A percentile compares a stretch with the other conserved stretches of the same genome.
Evolutionary conservation across 192 early-diverging fungal species (phyloP).

Genomic region (Backusella circina): DNA sequence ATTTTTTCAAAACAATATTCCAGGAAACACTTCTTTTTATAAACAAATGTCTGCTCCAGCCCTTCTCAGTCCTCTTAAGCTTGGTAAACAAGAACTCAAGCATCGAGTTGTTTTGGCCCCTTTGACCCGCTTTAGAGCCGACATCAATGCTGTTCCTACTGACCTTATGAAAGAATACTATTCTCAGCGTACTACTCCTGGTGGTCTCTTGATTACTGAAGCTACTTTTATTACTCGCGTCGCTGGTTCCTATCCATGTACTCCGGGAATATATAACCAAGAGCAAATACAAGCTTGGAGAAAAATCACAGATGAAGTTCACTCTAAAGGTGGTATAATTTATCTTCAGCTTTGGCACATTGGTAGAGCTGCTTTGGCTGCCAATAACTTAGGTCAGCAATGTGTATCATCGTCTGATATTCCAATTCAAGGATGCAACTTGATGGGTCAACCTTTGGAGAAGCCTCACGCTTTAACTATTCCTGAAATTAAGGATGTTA

Average conservation of each 20-base stretch:
- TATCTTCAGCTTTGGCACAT: constrained; percentile 54
- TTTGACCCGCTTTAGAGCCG: constrained; percentile 14
- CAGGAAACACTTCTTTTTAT: neutral
- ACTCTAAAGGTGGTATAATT: constrained; percentile 50
- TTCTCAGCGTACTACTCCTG: constrained; percentile 14
- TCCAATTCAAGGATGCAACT: constrained; percentile 4
- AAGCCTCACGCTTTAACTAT: constrained; percentile 15
- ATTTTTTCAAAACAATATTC: neutral
- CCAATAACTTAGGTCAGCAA: neutral
- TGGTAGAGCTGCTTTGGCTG: constrained; percentile 4
- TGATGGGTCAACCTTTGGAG: constrained; percentile 1
- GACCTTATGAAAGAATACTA: constrained; percentile 15
- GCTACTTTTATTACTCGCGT: neutral
- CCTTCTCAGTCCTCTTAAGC: constrained; percentile 18
- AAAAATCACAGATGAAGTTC: constrained; percentile 49
- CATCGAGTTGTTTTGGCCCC: constrained; percentile 21
- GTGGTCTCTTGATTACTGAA: constrained; percentile 12
- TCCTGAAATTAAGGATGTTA: constrained; percentile 6
- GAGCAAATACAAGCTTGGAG: constrained; percentile 50
- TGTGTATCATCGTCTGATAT: constrained; percentile 24
- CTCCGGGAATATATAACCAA: constrained; percentile 34
- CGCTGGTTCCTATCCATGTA: constrained; percentile 12
- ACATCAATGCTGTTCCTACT: constrained; percentile 7
- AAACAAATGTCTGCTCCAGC: constrained; percentile 2
- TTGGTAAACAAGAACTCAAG: constrained; percentile 1